Conservation (phyloP, 2,329 filamentous ascomycete genomes). For the Talaromyces funiculosus region DNA sequence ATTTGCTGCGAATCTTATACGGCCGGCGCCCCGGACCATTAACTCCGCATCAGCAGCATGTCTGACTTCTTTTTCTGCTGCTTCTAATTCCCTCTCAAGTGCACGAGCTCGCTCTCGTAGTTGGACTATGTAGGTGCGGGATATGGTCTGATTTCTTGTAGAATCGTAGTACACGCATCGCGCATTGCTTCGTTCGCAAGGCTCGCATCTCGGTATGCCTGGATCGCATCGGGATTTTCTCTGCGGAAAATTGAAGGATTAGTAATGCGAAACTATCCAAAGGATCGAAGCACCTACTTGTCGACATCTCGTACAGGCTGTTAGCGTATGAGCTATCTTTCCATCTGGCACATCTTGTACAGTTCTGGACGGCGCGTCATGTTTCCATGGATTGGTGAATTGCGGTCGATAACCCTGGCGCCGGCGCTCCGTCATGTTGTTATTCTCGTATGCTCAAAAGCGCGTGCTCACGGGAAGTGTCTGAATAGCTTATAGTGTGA, state of each 20-base stretch:
- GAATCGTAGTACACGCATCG: constrained; percentile 95
- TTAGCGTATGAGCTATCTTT: constrained; percentile 44
- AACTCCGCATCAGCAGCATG: constrained; percentile 69
- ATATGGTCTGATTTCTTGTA: constrained; percentile 75
- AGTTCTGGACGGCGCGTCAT: constrained; percentile 22
- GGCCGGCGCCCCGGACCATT: constrained; percentile 77
- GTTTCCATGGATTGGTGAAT: constrained; percentile 24
- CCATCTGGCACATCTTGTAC: constrained; percentile 30
- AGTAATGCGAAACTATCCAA: constrained; percentile 6
- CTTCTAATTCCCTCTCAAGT: constrained; percentile 73
- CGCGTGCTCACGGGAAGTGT: neutral
- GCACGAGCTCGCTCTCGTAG: constrained; percentile 80
- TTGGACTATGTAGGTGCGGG: constrained; percentile 85
- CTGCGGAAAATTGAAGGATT: constrained; percentile 42
- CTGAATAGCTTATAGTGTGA: neutral
- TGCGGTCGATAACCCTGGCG: constrained; percentile 17
- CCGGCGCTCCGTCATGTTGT: constrained; percentile 20
- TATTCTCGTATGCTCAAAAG: neutral
- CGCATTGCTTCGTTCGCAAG: constrained; percentile 86
- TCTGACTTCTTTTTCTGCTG: constrained; percentile 71
- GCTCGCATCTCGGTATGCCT: constrained; percentile 80
- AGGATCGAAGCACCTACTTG: constrained; percentile 30
- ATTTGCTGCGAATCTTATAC: constrained; percentile 76
- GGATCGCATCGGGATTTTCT: constrained; percentile 96
- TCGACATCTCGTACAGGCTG: constrained; percentile 46